Evolutionary conservation across 78 protist species (phyloP).

Genomic region (Isochrysis galbana): DNA sequence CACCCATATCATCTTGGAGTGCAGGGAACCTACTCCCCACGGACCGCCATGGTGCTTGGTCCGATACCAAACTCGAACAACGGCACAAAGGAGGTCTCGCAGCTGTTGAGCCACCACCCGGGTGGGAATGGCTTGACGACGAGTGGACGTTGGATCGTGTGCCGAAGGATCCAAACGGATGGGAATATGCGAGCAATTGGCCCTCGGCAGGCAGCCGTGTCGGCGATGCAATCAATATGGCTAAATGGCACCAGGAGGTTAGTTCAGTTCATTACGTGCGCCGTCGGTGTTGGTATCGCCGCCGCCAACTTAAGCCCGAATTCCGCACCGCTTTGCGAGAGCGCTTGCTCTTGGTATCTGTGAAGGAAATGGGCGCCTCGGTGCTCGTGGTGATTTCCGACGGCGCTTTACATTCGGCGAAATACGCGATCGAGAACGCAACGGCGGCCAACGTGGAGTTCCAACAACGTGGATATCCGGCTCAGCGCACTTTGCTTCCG

Average conservation of each 20-base stretch:
- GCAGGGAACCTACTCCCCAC: not conserved
- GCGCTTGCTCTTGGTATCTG: not conserved
- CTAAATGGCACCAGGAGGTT: not conserved
- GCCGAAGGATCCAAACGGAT: not conserved
- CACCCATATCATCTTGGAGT: not conserved
- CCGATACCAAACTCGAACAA: not conserved
- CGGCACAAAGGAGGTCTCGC: not conserved
- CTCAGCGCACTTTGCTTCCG: not conserved
- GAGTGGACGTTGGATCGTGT: not conserved
- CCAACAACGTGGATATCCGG: not conserved
- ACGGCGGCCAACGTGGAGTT: not conserved
- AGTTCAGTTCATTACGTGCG: not conserved
- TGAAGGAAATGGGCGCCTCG: not conserved
- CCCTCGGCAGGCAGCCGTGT: not conserved
- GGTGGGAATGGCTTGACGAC: conserved; percentile 5
- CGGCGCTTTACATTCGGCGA: not conserved
- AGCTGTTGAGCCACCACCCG: not conserved
- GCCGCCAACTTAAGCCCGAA: not conserved
- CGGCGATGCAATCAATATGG: not conserved
- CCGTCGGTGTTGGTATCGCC: not conserved
- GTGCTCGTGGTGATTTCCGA: not conserved
- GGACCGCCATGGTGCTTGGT: not conserved
- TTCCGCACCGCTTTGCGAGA: not conserved
- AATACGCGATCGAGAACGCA: not conserved
- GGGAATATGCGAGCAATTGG: conserved; percentile 16